Conservation (phyloP, 768 basidiomycete genomes). For the Boletus patriciae region DNA sequence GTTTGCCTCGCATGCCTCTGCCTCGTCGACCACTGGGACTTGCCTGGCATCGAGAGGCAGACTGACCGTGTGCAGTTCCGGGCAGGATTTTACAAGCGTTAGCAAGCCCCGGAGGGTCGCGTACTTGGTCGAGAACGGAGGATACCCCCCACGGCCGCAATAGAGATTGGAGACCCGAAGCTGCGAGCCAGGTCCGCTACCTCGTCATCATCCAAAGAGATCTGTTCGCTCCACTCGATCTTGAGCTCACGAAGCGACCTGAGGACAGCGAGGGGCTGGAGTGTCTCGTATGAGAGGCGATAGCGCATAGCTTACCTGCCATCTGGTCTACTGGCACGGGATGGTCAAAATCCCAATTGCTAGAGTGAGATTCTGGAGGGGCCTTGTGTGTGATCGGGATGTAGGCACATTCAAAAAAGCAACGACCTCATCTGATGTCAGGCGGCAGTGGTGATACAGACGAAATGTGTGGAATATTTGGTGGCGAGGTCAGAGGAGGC, state of each 20-base stretch:
- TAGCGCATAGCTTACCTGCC: not conserved
- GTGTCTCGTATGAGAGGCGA: slow-evolving; percentile 7
- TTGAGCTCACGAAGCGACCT: slow-evolving; percentile 1
- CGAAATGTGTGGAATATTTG: slow-evolving; percentile 10
- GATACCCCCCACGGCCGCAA: slow-evolving; percentile 3
- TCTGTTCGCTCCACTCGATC: slow-evolving; percentile 13
- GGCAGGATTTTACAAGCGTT: not conserved
- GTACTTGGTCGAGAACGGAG: slow-evolving; percentile 6
- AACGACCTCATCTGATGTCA: not conserved
- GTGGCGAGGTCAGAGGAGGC: slow-evolving; percentile 6
- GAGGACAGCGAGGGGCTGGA: slow-evolving; percentile 3
- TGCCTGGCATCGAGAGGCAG: slow-evolving; percentile 15
- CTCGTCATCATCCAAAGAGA: slow-evolving; percentile 11
- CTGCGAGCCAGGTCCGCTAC: slow-evolving; percentile 3
- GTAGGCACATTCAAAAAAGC: slow-evolving; percentile 4
- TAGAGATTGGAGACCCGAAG: slow-evolving; percentile 1
- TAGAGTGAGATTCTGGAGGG: slow-evolving; percentile 1
- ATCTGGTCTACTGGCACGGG: not conserved
- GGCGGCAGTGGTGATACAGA: not conserved
- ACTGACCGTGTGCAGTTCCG: not conserved
- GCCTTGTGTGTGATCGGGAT: not conserved
- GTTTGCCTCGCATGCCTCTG: not conserved
- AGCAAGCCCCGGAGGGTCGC: slow-evolving; percentile 11
- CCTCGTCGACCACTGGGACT: slow-evolving; percentile 2
- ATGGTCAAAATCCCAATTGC: not conserved